Evolutionary conservation across 176 grass and related monocot species (phyloP), one percentile per base, ranked within the genome.

Genomic region (Oryza officinalis): DNA sequence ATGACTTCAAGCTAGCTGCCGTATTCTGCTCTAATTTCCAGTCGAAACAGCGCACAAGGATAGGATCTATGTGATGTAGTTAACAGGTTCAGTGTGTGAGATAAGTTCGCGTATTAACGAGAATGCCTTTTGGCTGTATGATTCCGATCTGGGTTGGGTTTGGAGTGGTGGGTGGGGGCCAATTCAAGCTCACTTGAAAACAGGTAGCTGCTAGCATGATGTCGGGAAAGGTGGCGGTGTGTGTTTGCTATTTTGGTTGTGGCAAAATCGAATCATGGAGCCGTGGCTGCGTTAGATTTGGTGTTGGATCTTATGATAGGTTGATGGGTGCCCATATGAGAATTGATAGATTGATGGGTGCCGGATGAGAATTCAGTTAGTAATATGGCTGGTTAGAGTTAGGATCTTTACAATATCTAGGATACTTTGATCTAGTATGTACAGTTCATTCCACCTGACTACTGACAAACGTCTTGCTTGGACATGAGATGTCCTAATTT

Each of bases 61-160:
- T 22, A 27, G 22, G 73, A 86, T 87, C 46, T 75, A 0, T 31
- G 66, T 52, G 26, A 14, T 20, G 3, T 64, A 30, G 69, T 71
- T 43, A 28, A 2, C 18, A 38, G 41, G 40, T 60, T 25, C 5
- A 2, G 11, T 7, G 32, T 33, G 1, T 14, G 69, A 45, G 84
- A 3, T 1, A 25, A 57, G 32, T 43, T 41, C 27, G 26, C 54
- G 47, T 65, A 32, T 83, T 33, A 52, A 38, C 27, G 59, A 2
- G 67, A 23, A 46, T 54, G 26, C 33, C 76, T 22, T 82, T 77
- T 69, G 13, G 57, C 60, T 10, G 46, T 67, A 47, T 49, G 38
- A 59, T 86, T 82, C 74, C 6, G 37, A 86, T 90, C 72, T 86
- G 45, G 66, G 60, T 5, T 78, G 67, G 32, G 46, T 75, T 31